Base-by-base conservation (phyloP, 2,329 filamentous ascomycete species). In the Aspergillus tamarii region DNA sequence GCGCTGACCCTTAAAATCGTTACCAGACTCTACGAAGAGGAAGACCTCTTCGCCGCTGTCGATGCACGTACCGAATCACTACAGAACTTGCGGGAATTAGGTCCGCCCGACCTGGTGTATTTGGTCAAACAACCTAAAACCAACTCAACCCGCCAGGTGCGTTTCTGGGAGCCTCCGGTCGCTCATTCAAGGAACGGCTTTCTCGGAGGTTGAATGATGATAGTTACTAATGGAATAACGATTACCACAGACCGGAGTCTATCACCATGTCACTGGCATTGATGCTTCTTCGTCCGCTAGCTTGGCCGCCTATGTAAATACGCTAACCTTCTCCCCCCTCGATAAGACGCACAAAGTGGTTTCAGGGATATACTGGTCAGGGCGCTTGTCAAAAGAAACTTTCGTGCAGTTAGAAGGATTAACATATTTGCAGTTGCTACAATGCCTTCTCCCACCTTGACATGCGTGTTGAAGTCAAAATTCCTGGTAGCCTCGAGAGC, bases 371-470 rank as follows among this genome's bases (percentile, higher is more conserved):
- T 98, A 97, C 81, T 98, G 95, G 92, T 95, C 84, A 69, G 85
- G 50, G 48, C 32, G 53, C 23, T 30, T 30, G 62, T 36, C 45
- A 41, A 23, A 52, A 5, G 48, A 16, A n/a, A 23, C 26, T 9
- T n/a, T 7, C 23, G 26, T 50, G 57, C 43, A 28, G 59, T 14
- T 41, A 1, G 30, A 55, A 4, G n/a, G 56, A 62, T 65, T 74
- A 62, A 71, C 65, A 8, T 59, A 23, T 63, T 28, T 57, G n/a
- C 73, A 88, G 85, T 81, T 99, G 95, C 81, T 99, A 99, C 85
- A 99, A 99, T 92, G 95, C 95, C 69, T 97, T 99, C 79, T 98
- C 95, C 6, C 88, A 96, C 68, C 86, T 98, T 59, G 95, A 99
- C 75, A 99, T 99, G 95, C 93, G 95, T 65, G 94, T 99, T 14